phyloP scores from a whole-genome alignment of 139 green algal species.

The Gonium pectorale region DNA sequence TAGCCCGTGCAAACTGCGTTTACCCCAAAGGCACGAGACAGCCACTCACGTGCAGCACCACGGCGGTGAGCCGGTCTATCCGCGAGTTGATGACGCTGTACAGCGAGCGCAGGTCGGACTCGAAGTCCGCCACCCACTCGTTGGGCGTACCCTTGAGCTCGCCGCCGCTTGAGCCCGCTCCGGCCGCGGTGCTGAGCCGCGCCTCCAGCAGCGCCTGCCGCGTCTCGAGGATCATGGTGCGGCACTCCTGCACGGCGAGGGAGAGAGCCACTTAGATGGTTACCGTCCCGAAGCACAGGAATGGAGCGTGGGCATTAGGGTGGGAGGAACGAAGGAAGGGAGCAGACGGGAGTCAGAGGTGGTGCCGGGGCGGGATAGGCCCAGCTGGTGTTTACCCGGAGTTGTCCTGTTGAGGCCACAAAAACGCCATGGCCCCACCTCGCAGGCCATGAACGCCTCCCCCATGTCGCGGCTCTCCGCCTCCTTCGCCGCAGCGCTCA shows the following conservation, averaged over 20 bases:
- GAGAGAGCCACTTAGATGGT: too few species aligned
- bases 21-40: neutral
- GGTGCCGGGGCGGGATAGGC: too few species aligned
- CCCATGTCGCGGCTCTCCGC: constrained; percentile 9
- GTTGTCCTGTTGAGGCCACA: too few species aligned
- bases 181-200: neutral
- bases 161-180: neutral
- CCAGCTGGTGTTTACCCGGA: too few species aligned
- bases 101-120: constrained; percentile 17
- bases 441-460: constrained; percentile 38
- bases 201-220: constrained; percentile 34
- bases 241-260: constrained; percentile 51
- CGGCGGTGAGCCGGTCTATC: constrained; percentile 28
- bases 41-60: constrained; percentile 19
- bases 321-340: too few species aligned
- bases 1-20: too few species aligned
- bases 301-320: too few species aligned
- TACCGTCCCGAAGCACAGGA: too few species aligned
- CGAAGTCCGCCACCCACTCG: constrained; percentile 1
- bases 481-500: constrained; percentile 3
- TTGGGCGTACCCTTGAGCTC: neutral
- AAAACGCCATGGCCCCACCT: too few species aligned
- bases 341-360: too few species aligned
- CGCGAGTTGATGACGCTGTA: constrained; percentile 18
- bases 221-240: constrained; percentile 45